Evolutionary conservation across 768 basidiomycete genomes (phyloP).

Genomic region (Mycena epipterygia): DNA sequence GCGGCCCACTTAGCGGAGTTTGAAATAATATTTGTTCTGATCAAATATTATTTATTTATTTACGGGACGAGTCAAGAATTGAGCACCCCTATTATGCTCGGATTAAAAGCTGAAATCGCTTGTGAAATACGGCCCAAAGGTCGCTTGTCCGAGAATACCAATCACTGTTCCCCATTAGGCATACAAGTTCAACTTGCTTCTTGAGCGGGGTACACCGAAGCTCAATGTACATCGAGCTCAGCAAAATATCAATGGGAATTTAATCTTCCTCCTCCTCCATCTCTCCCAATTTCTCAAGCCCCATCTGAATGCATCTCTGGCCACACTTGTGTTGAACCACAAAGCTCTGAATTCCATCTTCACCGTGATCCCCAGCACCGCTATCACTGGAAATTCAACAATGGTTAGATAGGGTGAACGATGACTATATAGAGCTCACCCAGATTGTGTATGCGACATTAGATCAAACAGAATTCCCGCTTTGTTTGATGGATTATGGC

Average conservation of each 20-base stretch:
- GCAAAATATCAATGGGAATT: background rate
- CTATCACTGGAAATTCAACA: background rate
- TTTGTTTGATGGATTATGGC: slow-evolving; percentile 3
- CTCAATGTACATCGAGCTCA: slow-evolving; percentile 1
- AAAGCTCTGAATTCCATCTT: background rate
- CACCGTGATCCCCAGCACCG: slow-evolving; percentile 5
- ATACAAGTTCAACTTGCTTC: background rate
- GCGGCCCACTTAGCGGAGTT: background rate
- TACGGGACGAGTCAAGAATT: slow-evolving; percentile 3
- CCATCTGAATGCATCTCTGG: slow-evolving; percentile 5
- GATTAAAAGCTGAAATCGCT: background rate
- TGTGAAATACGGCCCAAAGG: slow-evolving; percentile 1
- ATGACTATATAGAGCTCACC: background rate
- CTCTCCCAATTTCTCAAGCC: background rate
- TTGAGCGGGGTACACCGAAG: slow-evolving; percentile 2
- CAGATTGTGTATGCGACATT: slow-evolving; percentile 3
- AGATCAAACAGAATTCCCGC: background rate
- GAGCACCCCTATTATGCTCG: background rate
- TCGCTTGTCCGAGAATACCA: background rate
- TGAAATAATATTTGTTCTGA: background rate
- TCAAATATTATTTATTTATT: background rate
- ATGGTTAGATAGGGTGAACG: background rate
- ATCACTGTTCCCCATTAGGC: slow-evolving; percentile 2
- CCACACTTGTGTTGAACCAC: slow-evolving; percentile 7
- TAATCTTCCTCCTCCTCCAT: background rate